phyloP scores from a whole-genome alignment of 176 grass and related monocot species.

The Oryza coarctata region DNA sequence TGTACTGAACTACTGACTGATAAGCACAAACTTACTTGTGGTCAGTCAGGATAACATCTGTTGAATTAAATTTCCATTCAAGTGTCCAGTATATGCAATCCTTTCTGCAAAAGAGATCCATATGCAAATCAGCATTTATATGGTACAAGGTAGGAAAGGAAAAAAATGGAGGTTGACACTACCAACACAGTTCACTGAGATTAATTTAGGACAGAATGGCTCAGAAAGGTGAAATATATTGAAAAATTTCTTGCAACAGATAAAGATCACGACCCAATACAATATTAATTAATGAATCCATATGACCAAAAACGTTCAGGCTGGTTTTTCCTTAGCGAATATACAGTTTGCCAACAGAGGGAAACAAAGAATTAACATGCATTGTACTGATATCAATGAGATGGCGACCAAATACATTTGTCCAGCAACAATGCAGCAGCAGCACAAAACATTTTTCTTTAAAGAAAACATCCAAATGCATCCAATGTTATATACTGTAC shows the following conservation, averaged over 20 bases:
- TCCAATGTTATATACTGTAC: not conserved
- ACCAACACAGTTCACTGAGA: not conserved
- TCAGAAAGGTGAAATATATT: not conserved
- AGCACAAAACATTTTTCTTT: not conserved
- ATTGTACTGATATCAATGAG: not conserved
- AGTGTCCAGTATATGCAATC: constrained; percentile 87
- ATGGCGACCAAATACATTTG: not conserved
- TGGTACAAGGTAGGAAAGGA: not conserved
- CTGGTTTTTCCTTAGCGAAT: not conserved
- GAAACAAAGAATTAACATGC: not conserved
- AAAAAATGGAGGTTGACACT: not conserved
- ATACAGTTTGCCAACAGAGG: not conserved
- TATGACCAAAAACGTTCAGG: not conserved
- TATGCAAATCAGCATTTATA: not conserved
- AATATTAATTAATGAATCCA: not conserved
- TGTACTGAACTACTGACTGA: not conserved
- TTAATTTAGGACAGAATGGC: not conserved
- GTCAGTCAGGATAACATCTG: constrained; percentile 64
- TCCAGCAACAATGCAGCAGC: not conserved
- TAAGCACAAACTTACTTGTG: constrained; percentile 60
- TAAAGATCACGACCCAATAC: not conserved
- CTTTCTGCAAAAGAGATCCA: constrained; percentile 48
- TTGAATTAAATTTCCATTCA: constrained; percentile 77
- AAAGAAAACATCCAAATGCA: not conserved
- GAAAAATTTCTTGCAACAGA: not conserved